Evolutionary conservation across 768 basidiomycete species (phyloP), one percentile per base, ranked within the genome.

Genomic region (Gymnopilus dilepis): DNA sequence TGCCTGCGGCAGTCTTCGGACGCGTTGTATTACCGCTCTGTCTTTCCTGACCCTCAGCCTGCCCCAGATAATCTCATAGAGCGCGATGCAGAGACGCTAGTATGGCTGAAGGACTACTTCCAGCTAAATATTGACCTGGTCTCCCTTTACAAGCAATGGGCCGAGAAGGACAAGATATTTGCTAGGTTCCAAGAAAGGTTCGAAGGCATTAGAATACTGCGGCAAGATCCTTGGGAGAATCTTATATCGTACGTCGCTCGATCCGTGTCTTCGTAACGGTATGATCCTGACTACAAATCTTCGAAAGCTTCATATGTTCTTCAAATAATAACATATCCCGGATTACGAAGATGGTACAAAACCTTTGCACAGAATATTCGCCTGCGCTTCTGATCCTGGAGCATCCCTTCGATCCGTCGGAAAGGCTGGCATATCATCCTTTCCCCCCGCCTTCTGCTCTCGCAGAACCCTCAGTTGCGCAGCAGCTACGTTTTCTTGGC

Each of bases 141-240:
- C 19, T 69, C 73, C 22, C 80, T 98, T 2, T 98, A 98, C 70
- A 75, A 79, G 19, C 76, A 88, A 62, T 99, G 97, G 97, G 78
- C 85, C 31, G 66, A 69, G 17, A 77, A 81, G 47, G 97, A 99
- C 69, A 77, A 82, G 30, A 86, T 95, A 56, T 97, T 99, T 72
- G 78, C 84, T 22, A 79, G 74, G 37, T 73, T 90, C 34, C 81
- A 81, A 62, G 76, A 83, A 21, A 82, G 89, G 19, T 92, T 95
- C 64, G 73, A 82, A 59, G 97, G 97, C 7, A 92, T 97, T 45
- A 77, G 96, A 56, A 88, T 98, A 60, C 74, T 99, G 40, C 82
- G 92, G 69, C 96, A 99, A 75, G 95, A 97, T 70, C 94, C 94
- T 65, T 99, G 94, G 90, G 97, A 99, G 76, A 96, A 92, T 68